Evolutionary conservation across 257 asterid genomes (phyloP).

Genomic region (Petrea volubilis): DNA sequence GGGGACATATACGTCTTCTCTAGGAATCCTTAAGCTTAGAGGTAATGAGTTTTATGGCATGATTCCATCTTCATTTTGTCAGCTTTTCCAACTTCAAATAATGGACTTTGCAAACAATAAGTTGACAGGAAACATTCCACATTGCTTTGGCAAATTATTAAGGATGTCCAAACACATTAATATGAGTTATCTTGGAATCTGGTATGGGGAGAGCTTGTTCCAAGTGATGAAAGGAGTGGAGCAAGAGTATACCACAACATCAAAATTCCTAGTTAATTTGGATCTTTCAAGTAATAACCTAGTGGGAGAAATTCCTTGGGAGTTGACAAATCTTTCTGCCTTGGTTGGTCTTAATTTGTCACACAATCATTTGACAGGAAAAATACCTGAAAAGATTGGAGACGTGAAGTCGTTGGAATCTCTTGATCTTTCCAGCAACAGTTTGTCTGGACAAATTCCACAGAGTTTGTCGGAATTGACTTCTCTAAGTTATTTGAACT

Average conservation of each 20-base stretch:
- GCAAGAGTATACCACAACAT: background rate
- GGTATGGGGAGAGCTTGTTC: too few relatives aligned
- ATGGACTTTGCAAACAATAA: conserved; percentile 3
- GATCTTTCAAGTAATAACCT: conserved; percentile 9
- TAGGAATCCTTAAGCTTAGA: background rate
- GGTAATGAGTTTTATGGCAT: background rate
- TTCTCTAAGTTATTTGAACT: conserved; percentile 17
- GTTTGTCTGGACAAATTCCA: too few relatives aligned
- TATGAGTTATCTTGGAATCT: too few relatives aligned
- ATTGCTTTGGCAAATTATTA: background rate
- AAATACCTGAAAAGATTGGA: too few relatives aligned
- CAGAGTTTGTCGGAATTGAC: conserved; percentile 3
- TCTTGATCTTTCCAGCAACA: too few relatives aligned
- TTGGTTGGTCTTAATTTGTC: too few relatives aligned
- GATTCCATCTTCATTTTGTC: conserved; percentile 3
- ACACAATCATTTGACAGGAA: too few relatives aligned
- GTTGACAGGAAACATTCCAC: conserved; percentile 9
- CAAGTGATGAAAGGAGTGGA: background rate
- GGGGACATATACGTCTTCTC: background rate
- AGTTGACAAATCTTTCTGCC: background rate
- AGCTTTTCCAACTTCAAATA: background rate
- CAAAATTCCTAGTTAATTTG: background rate
- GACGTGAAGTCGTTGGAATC: too few relatives aligned
- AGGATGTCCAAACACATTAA: too few relatives aligned
- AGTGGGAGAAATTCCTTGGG: conserved; percentile 1